Conservation (phyloP, 1,139 yeast genomes). For the Taiozyma sp. region DNA sequence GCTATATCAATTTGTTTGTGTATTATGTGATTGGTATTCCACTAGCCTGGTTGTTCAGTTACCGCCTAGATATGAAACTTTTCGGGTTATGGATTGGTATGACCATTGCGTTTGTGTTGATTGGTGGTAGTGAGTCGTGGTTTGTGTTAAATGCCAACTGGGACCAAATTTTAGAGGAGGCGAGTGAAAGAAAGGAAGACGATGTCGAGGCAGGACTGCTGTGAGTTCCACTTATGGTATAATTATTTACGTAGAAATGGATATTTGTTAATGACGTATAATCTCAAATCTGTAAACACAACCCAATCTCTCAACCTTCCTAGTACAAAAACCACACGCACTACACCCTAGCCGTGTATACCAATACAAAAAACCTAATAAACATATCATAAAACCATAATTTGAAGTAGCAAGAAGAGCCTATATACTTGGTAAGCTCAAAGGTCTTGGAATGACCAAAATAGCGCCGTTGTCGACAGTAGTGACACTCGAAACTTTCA, state of each 20-base stretch:
- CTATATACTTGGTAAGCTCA: slow-evolving; percentile 10
- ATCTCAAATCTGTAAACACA: background rate
- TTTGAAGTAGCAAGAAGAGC: background rate
- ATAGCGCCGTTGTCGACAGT: slow-evolving; percentile 58
- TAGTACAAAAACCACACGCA: background rate
- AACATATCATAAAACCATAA: background rate
- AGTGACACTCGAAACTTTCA: slow-evolving; percentile 37
- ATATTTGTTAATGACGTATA: background rate
- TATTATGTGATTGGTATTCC: slow-evolving; percentile 75
- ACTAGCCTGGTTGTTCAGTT: slow-evolving; percentile 60
- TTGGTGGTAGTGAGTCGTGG: slow-evolving; percentile 58
- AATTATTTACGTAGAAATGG: background rate
- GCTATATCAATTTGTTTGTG: slow-evolving; percentile 67
- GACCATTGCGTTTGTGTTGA: slow-evolving; percentile 67
- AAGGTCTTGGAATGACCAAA: slow-evolving; percentile 40
- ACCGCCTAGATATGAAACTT: slow-evolving; percentile 46
- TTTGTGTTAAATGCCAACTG: slow-evolving; percentile 51
- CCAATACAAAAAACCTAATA: background rate
- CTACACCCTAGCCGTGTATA: no score
- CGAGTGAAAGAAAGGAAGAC: slow-evolving; percentile 34
- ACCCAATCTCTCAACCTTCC: background rate
- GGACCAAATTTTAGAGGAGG: slow-evolving; percentile 42
- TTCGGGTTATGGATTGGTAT: slow-evolving; percentile 89
- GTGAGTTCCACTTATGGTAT: background rate
- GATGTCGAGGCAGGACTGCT: slow-evolving; percentile 2